These are phyloP conservation scores for Aspergillus arachidicola DNA, from an alignment of 2,329 filamentous ascomycete genomes.

Conservation along the genomic window DNA sequence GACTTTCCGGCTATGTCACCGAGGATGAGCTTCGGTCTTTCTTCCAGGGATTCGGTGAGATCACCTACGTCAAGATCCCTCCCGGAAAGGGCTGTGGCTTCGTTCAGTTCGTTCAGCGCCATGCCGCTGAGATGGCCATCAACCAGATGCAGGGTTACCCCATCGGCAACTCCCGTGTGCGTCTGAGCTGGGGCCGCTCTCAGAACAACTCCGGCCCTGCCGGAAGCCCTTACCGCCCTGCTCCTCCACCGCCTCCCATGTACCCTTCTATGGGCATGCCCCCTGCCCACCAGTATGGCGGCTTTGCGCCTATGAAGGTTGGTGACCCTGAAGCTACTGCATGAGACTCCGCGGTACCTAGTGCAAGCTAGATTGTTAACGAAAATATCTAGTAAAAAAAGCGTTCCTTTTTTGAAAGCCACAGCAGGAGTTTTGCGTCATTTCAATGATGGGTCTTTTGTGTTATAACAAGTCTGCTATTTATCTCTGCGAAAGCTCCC, in stretches of 20 bases:
- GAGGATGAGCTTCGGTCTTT: conserved; percentile 99
- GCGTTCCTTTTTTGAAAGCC: conserved; percentile 45
- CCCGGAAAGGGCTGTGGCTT: conserved; percentile 99
- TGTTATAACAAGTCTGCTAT: conserved; percentile 43
- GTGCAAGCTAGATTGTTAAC: conserved; percentile 17
- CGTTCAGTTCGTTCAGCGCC: conserved; percentile 97
- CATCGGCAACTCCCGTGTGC: conserved; percentile 96
- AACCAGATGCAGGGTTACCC: conserved; percentile 99
- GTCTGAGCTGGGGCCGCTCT: conserved; percentile 94
- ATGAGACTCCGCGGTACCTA: conserved; percentile 9
- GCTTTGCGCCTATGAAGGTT: conserved; percentile 70
- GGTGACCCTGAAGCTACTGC: conserved; percentile 29
- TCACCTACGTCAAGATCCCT: conserved; percentile 99
- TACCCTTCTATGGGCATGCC: conserved; percentile 72
- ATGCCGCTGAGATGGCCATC: conserved; percentile 99
- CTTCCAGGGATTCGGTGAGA: conserved; percentile 99
- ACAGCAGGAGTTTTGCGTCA: conserved; percentile 47
- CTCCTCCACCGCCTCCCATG: conserved; percentile 72
- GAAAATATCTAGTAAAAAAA: conserved; percentile 35
- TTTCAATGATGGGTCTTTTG: conserved; percentile 46
- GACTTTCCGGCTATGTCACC: conserved; percentile 95
- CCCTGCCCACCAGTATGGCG: conserved; percentile 62
- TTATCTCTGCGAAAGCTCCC: conserved; percentile 38
- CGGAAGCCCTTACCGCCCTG: conserved; percentile 94
- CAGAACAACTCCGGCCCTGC: conserved; percentile 99